Conservation (phyloP, 768 basidiomycete genomes). For the Collybiopsis luxurians region DNA sequence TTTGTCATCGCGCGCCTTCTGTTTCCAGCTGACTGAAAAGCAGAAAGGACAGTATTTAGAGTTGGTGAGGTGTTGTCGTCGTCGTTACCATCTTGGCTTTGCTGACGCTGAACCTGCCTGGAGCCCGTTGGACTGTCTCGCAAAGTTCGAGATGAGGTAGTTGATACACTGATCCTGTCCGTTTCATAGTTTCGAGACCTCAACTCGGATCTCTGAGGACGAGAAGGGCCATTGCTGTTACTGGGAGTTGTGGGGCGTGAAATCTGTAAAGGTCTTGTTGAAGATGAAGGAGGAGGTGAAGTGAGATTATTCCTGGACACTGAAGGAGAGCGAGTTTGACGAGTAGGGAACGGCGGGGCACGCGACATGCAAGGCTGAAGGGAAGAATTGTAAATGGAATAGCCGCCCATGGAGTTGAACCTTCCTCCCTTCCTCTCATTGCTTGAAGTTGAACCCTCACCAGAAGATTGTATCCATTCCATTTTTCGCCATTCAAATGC, state of each 20-base stretch:
- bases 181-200: constrained; percentile 55
- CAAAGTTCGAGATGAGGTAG: constrained; percentile 20
- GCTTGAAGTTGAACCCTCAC: neutral
- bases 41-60: constrained; percentile 57
- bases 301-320: constrained; percentile 33
- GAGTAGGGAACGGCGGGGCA: constrained; percentile 52
- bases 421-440: constrained; percentile 12
- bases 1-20: constrained; percentile 52
- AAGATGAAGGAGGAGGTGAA: constrained; percentile 33
- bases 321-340: constrained; percentile 48
- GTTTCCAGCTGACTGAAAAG: constrained; percentile 67
- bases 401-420: neutral
- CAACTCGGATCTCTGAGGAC: constrained; percentile 68
- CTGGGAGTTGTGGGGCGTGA: constrained; percentile 54
- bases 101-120: constrained; percentile 10
- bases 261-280: constrained; percentile 61
- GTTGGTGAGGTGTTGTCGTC: constrained; percentile 40
- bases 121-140: constrained; percentile 23
- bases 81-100: constrained; percentile 16
- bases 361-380: constrained; percentile 55
- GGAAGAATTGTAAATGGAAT: neutral
- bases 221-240: constrained; percentile 51
- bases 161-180: constrained; percentile 21
- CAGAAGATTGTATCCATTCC: constrained; percentile 21
- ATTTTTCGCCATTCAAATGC: constrained; percentile 36